A percentile compares a stretch with the other conserved stretches of the same genome.
Evolutionary conservation across 2,329 filamentous ascomycete species (phyloP).

Genomic region (Colletotrichum godetiae): DNA sequence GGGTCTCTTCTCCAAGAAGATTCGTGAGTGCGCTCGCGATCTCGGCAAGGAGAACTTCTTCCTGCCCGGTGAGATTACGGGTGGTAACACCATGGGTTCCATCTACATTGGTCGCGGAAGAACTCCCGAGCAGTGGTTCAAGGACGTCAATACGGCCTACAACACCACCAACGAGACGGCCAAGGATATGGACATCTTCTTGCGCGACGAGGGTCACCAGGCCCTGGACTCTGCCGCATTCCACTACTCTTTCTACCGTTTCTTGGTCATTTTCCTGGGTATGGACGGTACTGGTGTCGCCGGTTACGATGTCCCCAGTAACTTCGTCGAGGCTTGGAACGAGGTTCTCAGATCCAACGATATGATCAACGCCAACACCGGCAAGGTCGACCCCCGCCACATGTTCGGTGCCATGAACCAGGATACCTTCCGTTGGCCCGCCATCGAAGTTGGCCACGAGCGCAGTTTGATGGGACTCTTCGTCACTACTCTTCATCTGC

Average conservation of each 20-base stretch:
- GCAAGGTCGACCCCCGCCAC: conserved; percentile 71
- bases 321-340: conserved; percentile 64
- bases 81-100: conserved; percentile 69
- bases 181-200: conserved; percentile 49
- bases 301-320: conserved; percentile 43
- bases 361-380: conserved; percentile 69
- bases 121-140: conserved; percentile 46
- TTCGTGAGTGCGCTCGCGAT: conserved; percentile 65
- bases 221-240: conserved; percentile 57
- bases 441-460: conserved; percentile 66
- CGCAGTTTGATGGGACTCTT: conserved; percentile 68
- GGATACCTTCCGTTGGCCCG: conserved; percentile 74
- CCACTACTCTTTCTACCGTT: conserved; percentile 48
- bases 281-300: conserved; percentile 46
- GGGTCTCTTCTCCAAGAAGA: conserved; percentile 66
- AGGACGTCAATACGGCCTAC: conserved; percentile 37
- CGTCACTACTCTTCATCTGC: conserved; percentile 68
- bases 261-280: conserved; percentile 45
- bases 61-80: conserved; percentile 73
- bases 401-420: conserved; percentile 75
- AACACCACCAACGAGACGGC: conserved; percentile 34
- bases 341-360: conserved; percentile 68
- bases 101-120: conserved; percentile 72
- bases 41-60: conserved; percentile 73
- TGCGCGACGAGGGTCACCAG: conserved; percentile 66